Conservation (phyloP, 2,329 filamentous ascomycete genomes). For the Ascochyta rabiei region DNA sequence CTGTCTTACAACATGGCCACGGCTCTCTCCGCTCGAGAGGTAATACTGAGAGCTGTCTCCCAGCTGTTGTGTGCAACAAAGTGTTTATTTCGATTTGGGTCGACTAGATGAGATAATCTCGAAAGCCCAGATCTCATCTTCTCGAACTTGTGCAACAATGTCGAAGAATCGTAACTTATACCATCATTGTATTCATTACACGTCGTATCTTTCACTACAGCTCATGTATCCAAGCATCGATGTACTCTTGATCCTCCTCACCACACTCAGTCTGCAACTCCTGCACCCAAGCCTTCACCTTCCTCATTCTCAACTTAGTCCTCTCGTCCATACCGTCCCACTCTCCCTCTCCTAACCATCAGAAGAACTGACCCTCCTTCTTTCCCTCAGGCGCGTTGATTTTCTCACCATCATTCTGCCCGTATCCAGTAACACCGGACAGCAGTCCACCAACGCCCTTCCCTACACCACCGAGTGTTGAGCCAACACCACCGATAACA, state of each 20-base stretch:
- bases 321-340: slow-evolving; percentile 9
- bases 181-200: not conserved
- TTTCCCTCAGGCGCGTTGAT: slow-evolving; percentile 16
- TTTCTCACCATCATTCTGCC: slow-evolving; percentile 28
- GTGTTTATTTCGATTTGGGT: no score
- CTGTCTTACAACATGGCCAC: no score
- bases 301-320: slow-evolving; percentile 7
- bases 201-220: not conserved
- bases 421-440: slow-evolving; percentile 37
- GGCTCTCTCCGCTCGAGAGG: no score
- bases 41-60: no score
- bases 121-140: no score
- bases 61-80: no score
- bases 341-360: slow-evolving; percentile 14
- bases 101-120: no score
- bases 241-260: slow-evolving; percentile 15
- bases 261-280: slow-evolving; percentile 11
- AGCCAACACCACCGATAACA: slow-evolving; percentile 51
- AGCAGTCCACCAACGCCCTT: slow-evolving; percentile 47
- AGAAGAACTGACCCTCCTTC: slow-evolving; percentile 20
- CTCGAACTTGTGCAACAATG: not conserved
- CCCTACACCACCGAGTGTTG: slow-evolving; percentile 50
- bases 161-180: not conserved
- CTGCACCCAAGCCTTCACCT: slow-evolving; percentile 12
- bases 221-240: slow-evolving; percentile 15